phyloP scores from a whole-genome alignment of 163 green algal genomes.

The Chlorella variabilis region DNA sequence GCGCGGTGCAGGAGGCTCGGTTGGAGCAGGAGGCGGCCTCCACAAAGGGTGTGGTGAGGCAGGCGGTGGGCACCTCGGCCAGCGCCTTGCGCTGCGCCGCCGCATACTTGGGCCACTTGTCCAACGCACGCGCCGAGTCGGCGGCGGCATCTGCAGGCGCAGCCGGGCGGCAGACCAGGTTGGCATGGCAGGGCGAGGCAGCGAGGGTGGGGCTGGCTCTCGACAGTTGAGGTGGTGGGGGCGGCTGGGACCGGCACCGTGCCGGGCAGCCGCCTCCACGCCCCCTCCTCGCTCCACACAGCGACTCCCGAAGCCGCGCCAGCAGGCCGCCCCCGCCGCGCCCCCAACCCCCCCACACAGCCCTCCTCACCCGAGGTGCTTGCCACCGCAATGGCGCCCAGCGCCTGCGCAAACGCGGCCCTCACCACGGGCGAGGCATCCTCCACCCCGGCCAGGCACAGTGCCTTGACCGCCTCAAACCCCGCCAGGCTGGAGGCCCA shows the following conservation, averaged over 20 bases:
- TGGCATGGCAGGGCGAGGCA: background rate
- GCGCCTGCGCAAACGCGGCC: slow-evolving; percentile 51
- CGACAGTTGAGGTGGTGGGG: too few species aligned
- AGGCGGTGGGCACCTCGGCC: slow-evolving; percentile 44
- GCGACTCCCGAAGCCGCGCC: too few species aligned
- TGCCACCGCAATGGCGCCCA: slow-evolving; percentile 62
- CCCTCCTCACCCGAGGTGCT: slow-evolving; percentile 9
- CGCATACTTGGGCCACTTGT: slow-evolving; percentile 25
- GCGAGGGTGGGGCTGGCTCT: background rate
- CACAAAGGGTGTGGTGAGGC: slow-evolving; percentile 68
- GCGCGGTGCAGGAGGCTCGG: slow-evolving; percentile 43
- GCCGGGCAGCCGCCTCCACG: too few species aligned
- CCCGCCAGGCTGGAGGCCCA: slow-evolving; percentile 55
- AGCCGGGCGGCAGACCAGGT: too few species aligned
- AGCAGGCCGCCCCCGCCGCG: background rate
- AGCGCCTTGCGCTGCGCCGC: slow-evolving; percentile 49
- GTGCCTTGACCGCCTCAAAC: slow-evolving; percentile 26
- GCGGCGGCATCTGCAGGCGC: background rate
- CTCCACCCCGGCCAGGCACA: slow-evolving; percentile 41
- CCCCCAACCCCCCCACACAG: background rate
- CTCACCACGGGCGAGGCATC: slow-evolving; percentile 37
- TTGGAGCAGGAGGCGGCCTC: slow-evolving; percentile 49
- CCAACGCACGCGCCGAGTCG: slow-evolving; percentile 23
- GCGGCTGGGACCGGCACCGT: too few species aligned
- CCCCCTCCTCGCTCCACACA: background rate